Percentiles rank a stretch among this genome's conserved stretches.
Evolutionary conservation across 495 filamentous ascomycete genomes (phyloP).

Genomic region (Aspergillus nanangensis): DNA sequence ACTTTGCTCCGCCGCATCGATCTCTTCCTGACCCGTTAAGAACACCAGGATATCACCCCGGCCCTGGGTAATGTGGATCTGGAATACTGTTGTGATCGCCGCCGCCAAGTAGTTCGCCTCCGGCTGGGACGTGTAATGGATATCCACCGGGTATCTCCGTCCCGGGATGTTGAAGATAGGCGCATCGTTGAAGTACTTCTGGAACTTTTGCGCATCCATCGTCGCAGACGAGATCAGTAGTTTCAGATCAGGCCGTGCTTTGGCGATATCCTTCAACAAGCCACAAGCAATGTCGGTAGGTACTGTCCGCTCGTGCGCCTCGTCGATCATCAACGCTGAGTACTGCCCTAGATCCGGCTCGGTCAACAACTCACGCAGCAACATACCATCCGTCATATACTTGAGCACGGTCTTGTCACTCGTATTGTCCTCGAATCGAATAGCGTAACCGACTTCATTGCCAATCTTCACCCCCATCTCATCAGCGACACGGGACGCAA

Average conservation of each 20-base stretch:
- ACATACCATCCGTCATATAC: constrained; percentile 98
- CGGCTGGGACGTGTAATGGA: constrained; percentile 87
- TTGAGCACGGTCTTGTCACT: constrained; percentile 91
- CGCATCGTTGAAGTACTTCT: constrained; percentile 87
- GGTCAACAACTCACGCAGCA: constrained; percentile 85
- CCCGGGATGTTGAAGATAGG: constrained; percentile 97
- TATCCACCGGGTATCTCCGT: constrained; percentile 83
- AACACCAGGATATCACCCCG: constrained; percentile 89
- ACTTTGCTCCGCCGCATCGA: constrained; percentile 78
- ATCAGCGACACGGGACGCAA: constrained; percentile 89
- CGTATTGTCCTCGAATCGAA: constrained; percentile 92
- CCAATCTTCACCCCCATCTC: constrained; percentile 90
- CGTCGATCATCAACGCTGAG: constrained; percentile 91
- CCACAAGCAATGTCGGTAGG: constrained; percentile 89
- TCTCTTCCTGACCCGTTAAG: constrained; percentile 86
- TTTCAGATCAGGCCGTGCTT: constrained; percentile 82
- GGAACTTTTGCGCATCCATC: constrained; percentile 91
- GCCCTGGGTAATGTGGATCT: constrained; percentile 88
- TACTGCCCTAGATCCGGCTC: constrained; percentile 86
- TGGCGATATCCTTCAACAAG: constrained; percentile 86
- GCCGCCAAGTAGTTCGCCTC: constrained; percentile 94
- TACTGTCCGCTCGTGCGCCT: constrained; percentile 92
- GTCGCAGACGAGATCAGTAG: constrained; percentile 93
- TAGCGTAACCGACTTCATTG: constrained; percentile 91
- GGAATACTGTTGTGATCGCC: constrained; percentile 88